Evolutionary conservation across 2,329 filamentous ascomycete genomes (phyloP).

Genomic region (Aureobasidium sp.): DNA sequence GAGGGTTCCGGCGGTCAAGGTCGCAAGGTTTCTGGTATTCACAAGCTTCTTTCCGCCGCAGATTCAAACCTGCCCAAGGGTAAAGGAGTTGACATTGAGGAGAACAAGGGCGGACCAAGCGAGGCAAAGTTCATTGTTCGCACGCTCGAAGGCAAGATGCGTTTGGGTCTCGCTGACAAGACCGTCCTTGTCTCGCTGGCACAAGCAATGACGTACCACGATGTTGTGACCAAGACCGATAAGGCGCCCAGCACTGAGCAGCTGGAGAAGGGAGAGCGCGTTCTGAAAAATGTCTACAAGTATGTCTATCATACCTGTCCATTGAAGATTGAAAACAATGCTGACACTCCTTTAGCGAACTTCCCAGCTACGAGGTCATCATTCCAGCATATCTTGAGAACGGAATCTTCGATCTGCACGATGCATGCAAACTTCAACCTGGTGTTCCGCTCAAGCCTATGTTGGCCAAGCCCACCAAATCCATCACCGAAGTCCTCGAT

Average conservation of each 20-base stretch:
- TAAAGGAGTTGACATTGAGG: constrained; percentile 66
- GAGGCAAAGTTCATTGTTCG: constrained; percentile 92
- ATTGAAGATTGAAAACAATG: background rate
- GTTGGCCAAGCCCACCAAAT: constrained; percentile 97
- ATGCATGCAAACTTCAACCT: constrained; percentile 84
- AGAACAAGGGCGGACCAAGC: constrained; percentile 88
- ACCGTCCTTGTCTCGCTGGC: constrained; percentile 85
- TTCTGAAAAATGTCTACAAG: constrained; percentile 84
- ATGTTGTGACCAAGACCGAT: constrained; percentile 60
- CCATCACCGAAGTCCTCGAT: constrained; percentile 94
- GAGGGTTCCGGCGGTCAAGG: constrained; percentile 82
- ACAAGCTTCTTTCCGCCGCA: constrained; percentile 88
- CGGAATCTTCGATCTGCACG: constrained; percentile 73
- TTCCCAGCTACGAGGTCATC: constrained; percentile 92
- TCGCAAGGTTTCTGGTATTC: constrained; percentile 88
- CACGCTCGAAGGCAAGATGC: constrained; percentile 88
- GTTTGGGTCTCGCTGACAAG: constrained; percentile 84
- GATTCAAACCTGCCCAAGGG: constrained; percentile 69
- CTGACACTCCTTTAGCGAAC: constrained; percentile 42
- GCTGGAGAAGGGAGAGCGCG: constrained; percentile 73
- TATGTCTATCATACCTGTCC: background rate
- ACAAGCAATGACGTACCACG: constrained; percentile 80
- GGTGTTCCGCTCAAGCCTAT: constrained; percentile 96
- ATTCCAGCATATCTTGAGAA: constrained; percentile 82
- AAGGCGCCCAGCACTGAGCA: constrained; percentile 67